Evolutionary conservation across 345 rosid species (phyloP), one percentile per base, ranked within the genome.

Genomic region (Populus deltoides): DNA sequence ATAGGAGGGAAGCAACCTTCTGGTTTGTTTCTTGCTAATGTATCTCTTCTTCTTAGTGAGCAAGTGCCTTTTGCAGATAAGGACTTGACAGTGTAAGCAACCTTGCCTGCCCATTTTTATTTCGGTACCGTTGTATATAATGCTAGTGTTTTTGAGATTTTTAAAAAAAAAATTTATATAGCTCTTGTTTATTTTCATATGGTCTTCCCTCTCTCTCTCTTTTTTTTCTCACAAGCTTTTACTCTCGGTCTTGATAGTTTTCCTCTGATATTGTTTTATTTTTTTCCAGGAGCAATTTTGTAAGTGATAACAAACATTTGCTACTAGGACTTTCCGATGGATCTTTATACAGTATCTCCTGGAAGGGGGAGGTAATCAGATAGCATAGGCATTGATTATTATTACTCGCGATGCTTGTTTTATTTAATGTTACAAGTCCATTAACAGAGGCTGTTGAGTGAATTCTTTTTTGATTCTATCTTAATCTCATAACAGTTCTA

Each of bases 361-460:
- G 99, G 99, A 95, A 93, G 81, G 99, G 97, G 71, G 98, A 95
- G 99, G 99, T 95, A 92, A 83, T 79, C 35, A 24, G 38, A 66
- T 39, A 43, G 31, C 17, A 45, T 10, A n/a, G 29, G 29, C 65
- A 59, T 59, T 9, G 27, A 24, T 70, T n/a, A 43, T 10, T 57
- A 38, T 57, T 35, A 31, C 31, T 18, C 27, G n/a, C 8, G 15
- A 68, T 33, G 22, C 24, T 24, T 63, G 5, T 66, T n/a, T 8
- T 25, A 35, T 68, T 57, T 75, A 11, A 31, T 69, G 65, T 53
- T 15, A 16, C 41, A 53, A 76, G 63, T 75, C 69, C 63, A 70
- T 39, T 27, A n/a, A 33, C 24, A 70, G 63, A 17, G 68, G 69
- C 41, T 17, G 68, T 66, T 24, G 8, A 57, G 51, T 70, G 66